A percentile compares a stretch with the other conserved stretches of the same genome.
Evolutionary conservation across 257 asterid species (phyloP).

Genomic region (Eucommia ulmoides): DNA sequence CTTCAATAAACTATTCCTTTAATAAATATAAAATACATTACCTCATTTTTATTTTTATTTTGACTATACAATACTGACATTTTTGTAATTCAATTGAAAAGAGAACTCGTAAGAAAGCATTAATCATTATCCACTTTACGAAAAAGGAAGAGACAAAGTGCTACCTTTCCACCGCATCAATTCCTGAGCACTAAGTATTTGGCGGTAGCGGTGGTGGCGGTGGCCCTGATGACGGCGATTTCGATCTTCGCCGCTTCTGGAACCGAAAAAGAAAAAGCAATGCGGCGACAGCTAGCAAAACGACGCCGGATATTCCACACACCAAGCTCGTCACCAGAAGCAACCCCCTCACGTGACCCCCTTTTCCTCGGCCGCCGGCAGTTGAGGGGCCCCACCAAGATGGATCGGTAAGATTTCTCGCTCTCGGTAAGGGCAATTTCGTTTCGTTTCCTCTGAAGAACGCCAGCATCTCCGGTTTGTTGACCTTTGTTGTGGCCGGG

Average conservation of each 20-base stretch:
- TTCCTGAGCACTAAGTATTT: no score
- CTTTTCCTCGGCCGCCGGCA: slow-evolving; percentile 10
- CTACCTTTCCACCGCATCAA: background rate
- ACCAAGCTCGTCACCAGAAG: slow-evolving; percentile 47
- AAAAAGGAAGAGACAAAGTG: background rate
- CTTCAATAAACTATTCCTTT: no score
- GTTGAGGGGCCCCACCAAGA: slow-evolving; percentile 19
- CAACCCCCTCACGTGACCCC: slow-evolving; percentile 30
- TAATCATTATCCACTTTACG: background rate
- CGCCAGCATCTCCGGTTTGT: slow-evolving; percentile 14
- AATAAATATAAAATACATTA: no score
- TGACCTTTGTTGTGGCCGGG: slow-evolving; percentile 6
- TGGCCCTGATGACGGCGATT: slow-evolving; percentile 10
- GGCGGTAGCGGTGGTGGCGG: no score
- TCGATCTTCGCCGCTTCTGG: slow-evolving; percentile 10
- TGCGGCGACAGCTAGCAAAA: slow-evolving; percentile 44
- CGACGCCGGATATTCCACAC: slow-evolving; percentile 57
- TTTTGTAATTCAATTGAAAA: background rate
- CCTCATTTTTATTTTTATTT: no score
- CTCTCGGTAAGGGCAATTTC: slow-evolving; percentile 50
- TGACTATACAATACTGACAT: no score
- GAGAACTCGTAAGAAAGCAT: background rate
- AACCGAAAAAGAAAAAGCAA: slow-evolving; percentile 30
- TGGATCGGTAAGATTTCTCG: slow-evolving; percentile 34
- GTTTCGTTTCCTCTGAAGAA: slow-evolving; percentile 33